Base-by-base conservation (phyloP, 164 flowering plant genomes). In the Piper betle region DNA sequence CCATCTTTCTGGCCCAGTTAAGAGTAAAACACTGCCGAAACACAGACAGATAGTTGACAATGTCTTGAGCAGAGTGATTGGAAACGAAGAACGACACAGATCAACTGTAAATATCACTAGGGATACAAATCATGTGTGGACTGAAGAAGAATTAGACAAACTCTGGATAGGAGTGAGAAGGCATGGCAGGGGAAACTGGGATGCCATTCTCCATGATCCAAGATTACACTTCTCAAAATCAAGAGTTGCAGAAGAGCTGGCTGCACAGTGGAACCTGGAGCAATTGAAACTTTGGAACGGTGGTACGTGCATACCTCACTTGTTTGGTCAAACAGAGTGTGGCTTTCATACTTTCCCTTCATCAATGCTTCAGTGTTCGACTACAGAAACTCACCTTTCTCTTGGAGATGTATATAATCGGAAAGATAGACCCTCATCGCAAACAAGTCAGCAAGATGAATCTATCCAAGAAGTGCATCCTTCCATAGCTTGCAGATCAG, bases 131-230 rank as follows among this genome's bases (percentile, higher is more conserved):
- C 52, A 46, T 57, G 19, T 53, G 43, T 85, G 91, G 91, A 77
- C 78, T 41, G 91, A 85, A 61, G 84, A 83, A 52, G 91, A 85
- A 64, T 65, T 85, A 57, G 91, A 85, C 68, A 77, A 39, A 67
- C 85, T 83, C 33, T 85, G 91, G 91, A 72, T 85, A 9, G 91
- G 91, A 41, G 85, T 85, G 48, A 73, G 91, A 62, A 80, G 91
- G 62, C 78, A 82, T 64, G 91, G 91, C 64, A 73, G 72, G 66
- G 79, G 71, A 11, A 82, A 80, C 55, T 85, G 91, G 91, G 77
- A 79, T 50, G 72, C 78, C 13, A 74, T 85, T 72, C 63, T 85
- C 57, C 67, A 60, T 63, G 91, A 85, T 66, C 84, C 85, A 6
- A 80, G 71, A 52, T 63, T 83, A 72, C 72, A 66, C 16, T 85